Percentiles rank a stretch among this genome's conserved stretches.
Conservation (phyloP, 2,329 filamentous ascomycete species). For the Hymenoscyphus scutula region DNA sequence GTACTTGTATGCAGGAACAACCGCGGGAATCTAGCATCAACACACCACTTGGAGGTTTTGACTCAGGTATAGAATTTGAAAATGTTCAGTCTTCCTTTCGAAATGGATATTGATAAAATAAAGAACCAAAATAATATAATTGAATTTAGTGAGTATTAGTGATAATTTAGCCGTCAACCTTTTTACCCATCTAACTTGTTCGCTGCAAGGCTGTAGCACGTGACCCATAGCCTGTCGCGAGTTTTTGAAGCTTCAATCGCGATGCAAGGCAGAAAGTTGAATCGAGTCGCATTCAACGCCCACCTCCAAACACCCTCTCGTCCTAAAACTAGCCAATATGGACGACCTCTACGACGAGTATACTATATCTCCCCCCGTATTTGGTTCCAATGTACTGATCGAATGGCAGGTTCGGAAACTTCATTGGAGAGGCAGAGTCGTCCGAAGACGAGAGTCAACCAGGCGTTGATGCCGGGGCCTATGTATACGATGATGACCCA, state of each 20-base stretch:
- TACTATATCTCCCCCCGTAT: constrained; percentile 27
- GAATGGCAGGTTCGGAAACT: constrained; percentile 81
- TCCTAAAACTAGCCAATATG: constrained; percentile 49
- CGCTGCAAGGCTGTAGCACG: constrained; percentile 25
- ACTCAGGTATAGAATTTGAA: not conserved
- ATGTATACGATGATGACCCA: constrained; percentile 73
- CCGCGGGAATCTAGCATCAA: not conserved
- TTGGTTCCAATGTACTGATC: constrained; percentile 19
- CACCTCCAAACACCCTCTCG: constrained; percentile 6
- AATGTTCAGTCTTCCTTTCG: too few relatives aligned
- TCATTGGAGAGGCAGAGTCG: constrained; percentile 88
- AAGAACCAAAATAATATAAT: too few relatives aligned
- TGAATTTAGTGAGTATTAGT: too few relatives aligned
- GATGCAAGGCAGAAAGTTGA: constrained; percentile 13
- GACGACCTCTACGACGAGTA: constrained; percentile 98
- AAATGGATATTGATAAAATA: too few relatives aligned
- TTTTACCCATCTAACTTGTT: not conserved
- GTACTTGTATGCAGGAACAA: not conserved
- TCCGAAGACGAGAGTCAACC: constrained; percentile 84
- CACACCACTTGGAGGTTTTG: not conserved
- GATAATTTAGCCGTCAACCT: not conserved
- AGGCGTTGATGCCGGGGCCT: constrained; percentile 70
- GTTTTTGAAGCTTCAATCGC: constrained; percentile 30
- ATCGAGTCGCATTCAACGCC: constrained; percentile 21
- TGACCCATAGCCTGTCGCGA: constrained; percentile 21